Evolutionary conservation across 148 eudicot genomes (phyloP).

Genomic region (Oxyria digyna): DNA sequence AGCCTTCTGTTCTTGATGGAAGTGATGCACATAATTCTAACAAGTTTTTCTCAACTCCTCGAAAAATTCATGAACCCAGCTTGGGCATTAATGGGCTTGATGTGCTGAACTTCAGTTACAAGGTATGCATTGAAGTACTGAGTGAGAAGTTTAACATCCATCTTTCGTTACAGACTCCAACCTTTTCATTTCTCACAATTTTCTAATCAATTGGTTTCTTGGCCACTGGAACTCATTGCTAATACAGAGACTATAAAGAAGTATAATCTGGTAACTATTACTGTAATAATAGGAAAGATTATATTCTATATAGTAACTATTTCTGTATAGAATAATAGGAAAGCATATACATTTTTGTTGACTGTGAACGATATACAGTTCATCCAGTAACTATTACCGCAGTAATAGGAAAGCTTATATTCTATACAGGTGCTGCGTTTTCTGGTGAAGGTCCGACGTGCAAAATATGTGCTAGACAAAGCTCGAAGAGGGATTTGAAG

Average conservation of each 20-base stretch:
- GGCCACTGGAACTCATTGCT: conserved; percentile 97
- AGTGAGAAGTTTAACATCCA: neutral
- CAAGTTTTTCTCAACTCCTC: conserved; percentile 41
- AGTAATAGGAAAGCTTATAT: too few relatives aligned
- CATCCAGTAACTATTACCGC: too few relatives aligned
- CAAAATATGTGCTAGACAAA: conserved; percentile 91
- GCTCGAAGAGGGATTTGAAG: conserved; percentile 98
- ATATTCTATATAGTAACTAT: neutral
- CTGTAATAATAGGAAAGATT: neutral
- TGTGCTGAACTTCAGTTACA: conserved; percentile 74
- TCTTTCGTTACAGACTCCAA: neutral
- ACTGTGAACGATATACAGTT: too few relatives aligned
- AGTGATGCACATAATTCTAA: conserved; percentile 33
- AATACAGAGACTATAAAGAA: conserved; percentile 73
- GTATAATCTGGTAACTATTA: conserved; percentile 71
- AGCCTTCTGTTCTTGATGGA: conserved; percentile 29
- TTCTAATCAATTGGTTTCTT: conserved; percentile 47
- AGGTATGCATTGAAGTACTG: conserved; percentile 26
- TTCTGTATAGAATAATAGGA: neutral
- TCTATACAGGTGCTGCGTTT: conserved; percentile 79
- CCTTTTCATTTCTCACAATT: neutral
- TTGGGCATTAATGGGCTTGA: conserved; percentile 73
- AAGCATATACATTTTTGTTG: too few relatives aligned
- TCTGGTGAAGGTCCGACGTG: conserved; percentile 83
- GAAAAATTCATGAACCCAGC: conserved; percentile 41